A percentile compares a stretch with the other conserved stretches of the same genome.
Evolutionary conservation across 2,329 filamentous ascomycete species (phyloP).

Genomic region (Penicillium sp.): DNA sequence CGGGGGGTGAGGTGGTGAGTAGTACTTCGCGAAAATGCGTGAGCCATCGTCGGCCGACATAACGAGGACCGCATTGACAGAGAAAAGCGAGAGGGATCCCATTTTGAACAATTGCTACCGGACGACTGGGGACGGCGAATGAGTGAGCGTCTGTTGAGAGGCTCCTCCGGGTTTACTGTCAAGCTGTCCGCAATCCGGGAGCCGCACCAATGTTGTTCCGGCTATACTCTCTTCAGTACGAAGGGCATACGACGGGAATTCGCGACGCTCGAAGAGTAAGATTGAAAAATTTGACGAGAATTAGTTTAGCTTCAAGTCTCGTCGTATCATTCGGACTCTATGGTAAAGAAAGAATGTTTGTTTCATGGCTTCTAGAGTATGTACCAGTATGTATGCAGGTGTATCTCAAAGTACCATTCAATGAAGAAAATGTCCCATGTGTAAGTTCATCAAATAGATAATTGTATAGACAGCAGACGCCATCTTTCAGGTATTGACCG

Average conservation of each 20-base stretch:
- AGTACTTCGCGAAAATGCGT: constrained; percentile 94
- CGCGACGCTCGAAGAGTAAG: not conserved
- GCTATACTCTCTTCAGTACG: constrained; percentile 14
- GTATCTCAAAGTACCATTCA: constrained; percentile 24
- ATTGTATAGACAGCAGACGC: constrained; percentile 20
- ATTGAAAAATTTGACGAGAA: not conserved
- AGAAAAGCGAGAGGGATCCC: constrained; percentile 77
- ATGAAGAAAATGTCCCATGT: constrained; percentile 20
- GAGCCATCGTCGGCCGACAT: constrained; percentile 86
- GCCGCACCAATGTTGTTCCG: constrained; percentile 33
- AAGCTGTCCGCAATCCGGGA: constrained; percentile 31
- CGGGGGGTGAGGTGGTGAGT: constrained; percentile 71
- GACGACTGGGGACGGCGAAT: constrained; percentile 10
- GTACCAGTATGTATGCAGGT: not conserved
- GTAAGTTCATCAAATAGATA: constrained; percentile 28
- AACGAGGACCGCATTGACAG: constrained; percentile 77
- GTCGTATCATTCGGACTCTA: not conserved
- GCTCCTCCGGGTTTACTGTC: constrained; percentile 26
- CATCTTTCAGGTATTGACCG: constrained; percentile 4
- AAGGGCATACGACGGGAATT: too few relatives aligned
- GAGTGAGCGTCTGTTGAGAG: constrained; percentile 1
- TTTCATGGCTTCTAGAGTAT: too few relatives aligned
- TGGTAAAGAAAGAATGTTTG: not conserved
- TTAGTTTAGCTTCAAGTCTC: not conserved
- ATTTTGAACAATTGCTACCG: constrained; percentile 51